Conservation (phyloP, 768 basidiomycete genomes). For the Bullera alba region DNA sequence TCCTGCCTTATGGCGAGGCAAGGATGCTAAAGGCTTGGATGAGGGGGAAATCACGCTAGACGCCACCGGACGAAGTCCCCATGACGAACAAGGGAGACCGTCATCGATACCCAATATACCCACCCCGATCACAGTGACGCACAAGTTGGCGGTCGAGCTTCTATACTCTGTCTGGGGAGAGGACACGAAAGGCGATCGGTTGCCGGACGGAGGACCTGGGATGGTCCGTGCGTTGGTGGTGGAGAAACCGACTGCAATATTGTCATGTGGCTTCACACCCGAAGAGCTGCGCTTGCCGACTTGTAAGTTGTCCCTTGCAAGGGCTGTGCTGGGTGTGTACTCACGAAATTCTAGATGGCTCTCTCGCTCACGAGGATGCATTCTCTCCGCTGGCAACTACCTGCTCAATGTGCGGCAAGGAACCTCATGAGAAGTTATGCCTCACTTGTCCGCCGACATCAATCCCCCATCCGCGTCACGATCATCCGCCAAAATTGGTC, state of each 20-base stretch:
- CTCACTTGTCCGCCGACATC: background rate
- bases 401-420: background rate
- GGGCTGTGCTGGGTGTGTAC: no score
- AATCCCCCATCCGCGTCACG: conserved; percentile 1
- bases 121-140: conserved; percentile 18
- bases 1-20: conserved; percentile 4
- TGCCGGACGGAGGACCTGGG: conserved; percentile 16
- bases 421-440: background rate
- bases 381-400: background rate
- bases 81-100: conserved; percentile 28
- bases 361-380: background rate
- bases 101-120: conserved; percentile 10
- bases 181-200: conserved; percentile 12
- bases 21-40: conserved; percentile 5
- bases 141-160: conserved; percentile 27
- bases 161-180: conserved; percentile 33
- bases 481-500: conserved; percentile 2
- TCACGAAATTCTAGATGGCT: background rate
- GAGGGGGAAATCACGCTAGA: conserved; percentile 13
- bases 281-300: conserved; percentile 1
- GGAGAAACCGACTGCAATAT: conserved; percentile 12
- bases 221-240: conserved; percentile 23
- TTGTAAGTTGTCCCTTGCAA: background rate
- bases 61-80: conserved; percentile 23
- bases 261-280: background rate